A percentile compares a stretch with the other conserved stretches of the same genome.
Conservation (phyloP, 2,329 filamentous ascomycete species). For the Cercospora beticola region DNA sequence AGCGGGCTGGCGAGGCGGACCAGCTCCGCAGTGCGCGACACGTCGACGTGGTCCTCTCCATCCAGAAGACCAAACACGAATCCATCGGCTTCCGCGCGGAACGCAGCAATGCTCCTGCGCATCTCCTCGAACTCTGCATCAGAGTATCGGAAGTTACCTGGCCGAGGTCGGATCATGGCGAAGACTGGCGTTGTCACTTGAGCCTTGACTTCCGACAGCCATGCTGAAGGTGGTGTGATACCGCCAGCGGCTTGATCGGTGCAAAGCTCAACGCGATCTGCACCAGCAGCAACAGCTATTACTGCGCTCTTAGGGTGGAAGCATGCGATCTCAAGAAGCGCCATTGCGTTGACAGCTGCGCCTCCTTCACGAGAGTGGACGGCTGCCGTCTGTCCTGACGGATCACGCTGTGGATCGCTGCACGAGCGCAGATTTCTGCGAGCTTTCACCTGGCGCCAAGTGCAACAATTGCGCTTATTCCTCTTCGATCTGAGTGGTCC, state of each 20-base stretch:
- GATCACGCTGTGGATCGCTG: neutral
- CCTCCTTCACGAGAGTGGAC: neutral
- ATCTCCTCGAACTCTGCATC: conserved; percentile 46
- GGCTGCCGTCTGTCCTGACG: neutral
- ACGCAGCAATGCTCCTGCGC: conserved; percentile 41
- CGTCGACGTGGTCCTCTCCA: conserved; percentile 40
- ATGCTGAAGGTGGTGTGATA: conserved; percentile 41
- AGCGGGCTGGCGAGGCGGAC: conserved; percentile 44
- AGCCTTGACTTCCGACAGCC: conserved; percentile 32
- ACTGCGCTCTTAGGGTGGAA: conserved; percentile 49
- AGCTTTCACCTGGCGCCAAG: neutral
- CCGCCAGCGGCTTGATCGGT: conserved; percentile 44
- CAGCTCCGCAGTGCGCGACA: conserved; percentile 43
- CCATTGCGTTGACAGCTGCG: conserved; percentile 19
- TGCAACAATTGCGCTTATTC: neutral
- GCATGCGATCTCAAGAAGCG: conserved; percentile 51
- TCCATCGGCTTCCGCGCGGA: conserved; percentile 44
- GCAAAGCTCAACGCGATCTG: conserved; percentile 55
- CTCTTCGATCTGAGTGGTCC: neutral
- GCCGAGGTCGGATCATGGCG: conserved; percentile 56
- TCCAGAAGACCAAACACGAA: conserved; percentile 56
- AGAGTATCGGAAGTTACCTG: conserved; percentile 48
- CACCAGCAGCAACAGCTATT: conserved; percentile 45
- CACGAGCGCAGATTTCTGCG: neutral
- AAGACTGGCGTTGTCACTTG: conserved; percentile 46